Evolutionary conservation across 2,329 filamentous ascomycete species (phyloP).

Genomic region (Helicocarpus griseus): DNA sequence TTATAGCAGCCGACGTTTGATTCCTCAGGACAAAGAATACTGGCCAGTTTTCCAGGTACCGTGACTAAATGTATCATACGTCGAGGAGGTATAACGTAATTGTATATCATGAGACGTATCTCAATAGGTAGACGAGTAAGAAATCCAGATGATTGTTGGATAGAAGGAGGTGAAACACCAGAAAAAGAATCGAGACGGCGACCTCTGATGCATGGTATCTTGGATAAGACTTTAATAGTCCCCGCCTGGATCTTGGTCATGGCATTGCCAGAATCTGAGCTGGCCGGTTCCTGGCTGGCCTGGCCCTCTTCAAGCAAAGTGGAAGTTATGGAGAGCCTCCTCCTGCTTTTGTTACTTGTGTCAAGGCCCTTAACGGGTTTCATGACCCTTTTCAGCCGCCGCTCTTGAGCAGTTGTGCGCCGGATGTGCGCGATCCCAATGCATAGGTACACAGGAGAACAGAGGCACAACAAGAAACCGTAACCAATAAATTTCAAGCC

Average conservation of each 20-base stretch:
- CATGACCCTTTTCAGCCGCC: not conserved
- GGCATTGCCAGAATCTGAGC: too few relatives aligned
- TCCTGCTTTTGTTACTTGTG: not conserved
- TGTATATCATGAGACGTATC: not conserved
- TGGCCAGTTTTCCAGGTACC: not conserved
- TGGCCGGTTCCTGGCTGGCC: not conserved
- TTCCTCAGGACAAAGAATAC: not conserved
- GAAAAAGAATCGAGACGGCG: not conserved
- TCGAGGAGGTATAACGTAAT: not conserved
- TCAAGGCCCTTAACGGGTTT: not conserved
- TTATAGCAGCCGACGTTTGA: not conserved
- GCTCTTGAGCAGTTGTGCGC: not conserved
- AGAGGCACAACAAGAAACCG: too few relatives aligned
- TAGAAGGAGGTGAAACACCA: not conserved
- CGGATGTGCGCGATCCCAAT: not conserved
- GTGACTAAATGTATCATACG: not conserved
- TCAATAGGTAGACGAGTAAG: not conserved
- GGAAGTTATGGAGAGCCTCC: not conserved
- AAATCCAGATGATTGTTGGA: not conserved
- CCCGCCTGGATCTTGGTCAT: not conserved
- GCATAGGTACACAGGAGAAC: not conserved
- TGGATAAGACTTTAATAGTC: not conserved
- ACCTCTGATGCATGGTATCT: not conserved
- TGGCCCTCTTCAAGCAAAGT: not conserved
- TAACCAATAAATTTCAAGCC: too few relatives aligned